Base-by-base conservation (phyloP, 352 stramenopile species). In the Phytophthora megakarya region DNA sequence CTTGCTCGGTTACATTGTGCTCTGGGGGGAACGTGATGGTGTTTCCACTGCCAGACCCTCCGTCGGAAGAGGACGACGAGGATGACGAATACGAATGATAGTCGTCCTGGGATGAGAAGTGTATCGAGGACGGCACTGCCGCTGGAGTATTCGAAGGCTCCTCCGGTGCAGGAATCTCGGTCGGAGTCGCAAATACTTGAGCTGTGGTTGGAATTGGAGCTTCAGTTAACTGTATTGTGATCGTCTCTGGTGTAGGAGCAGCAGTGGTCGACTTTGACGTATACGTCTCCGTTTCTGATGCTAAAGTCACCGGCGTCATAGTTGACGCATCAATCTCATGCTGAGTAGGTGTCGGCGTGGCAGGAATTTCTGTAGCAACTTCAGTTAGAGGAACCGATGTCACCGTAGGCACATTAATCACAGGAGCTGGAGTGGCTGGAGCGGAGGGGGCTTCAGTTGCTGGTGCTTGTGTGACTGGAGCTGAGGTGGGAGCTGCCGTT, bases 21-120 rank as follows among this genome's bases (percentile, higher is more conserved):
- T 72, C 53, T 3, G 30, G 22, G 30, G 44, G 40, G 28, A 61
- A 75, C 55, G 16, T 72, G 38, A 65, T 65, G 22, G 30, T 61
- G 30, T 42, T 49, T 43, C 37, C 55, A 7, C 50, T 62, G 12
- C 37, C 30, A 51, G 38, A 55, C 6, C 37, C 51, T 23, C 30
- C 13, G 30, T 59, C 42, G 2, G 55, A 64, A 5, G 48, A 63
- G n/a, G 44, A 57, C 3, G 49, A 57, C 21, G 46, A 64, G 5
- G 40, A 57, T 1, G 52, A 57, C 3, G 48, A 61, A 39, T 40
- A 67, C 7, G 49, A 61, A 5, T 16, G 44, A 52, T 37, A 57
- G 28, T 39, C 35, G 2, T 54, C 43, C 48, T 48, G 61, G 1
- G 44, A 54, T 1, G 61, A 67, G 33, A 60, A 58, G n/a, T n/a